Percentiles rank a stretch among this genome's conserved stretches.
Conservation (phyloP, 2,329 filamentous ascomycete species). For the Graphiopsis chlorocephala region DNA sequence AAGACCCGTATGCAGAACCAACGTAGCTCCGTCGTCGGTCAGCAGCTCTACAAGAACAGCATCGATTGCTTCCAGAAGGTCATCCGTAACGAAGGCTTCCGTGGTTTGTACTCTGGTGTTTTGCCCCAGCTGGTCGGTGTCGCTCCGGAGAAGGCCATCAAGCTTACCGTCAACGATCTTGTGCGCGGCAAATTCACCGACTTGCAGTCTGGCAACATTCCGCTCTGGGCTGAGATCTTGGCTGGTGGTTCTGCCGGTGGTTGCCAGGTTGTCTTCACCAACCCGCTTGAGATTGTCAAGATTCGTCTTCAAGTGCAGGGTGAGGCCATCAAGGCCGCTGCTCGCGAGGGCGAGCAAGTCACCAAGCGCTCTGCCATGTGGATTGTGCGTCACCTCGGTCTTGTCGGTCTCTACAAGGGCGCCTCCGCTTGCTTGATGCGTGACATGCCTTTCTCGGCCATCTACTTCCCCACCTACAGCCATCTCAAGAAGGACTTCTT, state of each 20-base stretch:
- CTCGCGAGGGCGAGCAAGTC: conserved; percentile 71
- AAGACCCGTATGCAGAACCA: conserved; percentile 99
- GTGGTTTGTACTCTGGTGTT: conserved; percentile 89
- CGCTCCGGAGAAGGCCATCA: conserved; percentile 99
- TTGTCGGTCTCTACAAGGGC: conserved; percentile 94
- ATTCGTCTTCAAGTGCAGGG: conserved; percentile 97
- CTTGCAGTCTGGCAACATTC: conserved; percentile 70
- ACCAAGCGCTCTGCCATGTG: conserved; percentile 92
- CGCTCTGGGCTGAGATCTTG: conserved; percentile 68
- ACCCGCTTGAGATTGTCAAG: conserved; percentile 98
- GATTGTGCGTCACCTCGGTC: conserved; percentile 93
- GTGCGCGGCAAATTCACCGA: conserved; percentile 74
- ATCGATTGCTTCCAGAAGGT: conserved; percentile 94
- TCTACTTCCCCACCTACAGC: conserved; percentile 96
- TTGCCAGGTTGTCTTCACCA: conserved; percentile 97
- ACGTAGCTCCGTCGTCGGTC: conserved; percentile 74
- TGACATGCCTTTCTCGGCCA: conserved; percentile 96
- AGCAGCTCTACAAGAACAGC: conserved; percentile 94
- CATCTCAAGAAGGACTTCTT: conserved; percentile 94
- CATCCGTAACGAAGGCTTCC: conserved; percentile 84
- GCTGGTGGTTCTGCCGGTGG: conserved; percentile 86
- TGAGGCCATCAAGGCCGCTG: conserved; percentile 75
- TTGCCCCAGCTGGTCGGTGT: conserved; percentile 94
- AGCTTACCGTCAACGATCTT: conserved; percentile 95
- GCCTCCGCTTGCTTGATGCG: conserved; percentile 90